Conservation (phyloP, 2,329 filamentous ascomycete species). For the Colletotrichum filicis region DNA sequence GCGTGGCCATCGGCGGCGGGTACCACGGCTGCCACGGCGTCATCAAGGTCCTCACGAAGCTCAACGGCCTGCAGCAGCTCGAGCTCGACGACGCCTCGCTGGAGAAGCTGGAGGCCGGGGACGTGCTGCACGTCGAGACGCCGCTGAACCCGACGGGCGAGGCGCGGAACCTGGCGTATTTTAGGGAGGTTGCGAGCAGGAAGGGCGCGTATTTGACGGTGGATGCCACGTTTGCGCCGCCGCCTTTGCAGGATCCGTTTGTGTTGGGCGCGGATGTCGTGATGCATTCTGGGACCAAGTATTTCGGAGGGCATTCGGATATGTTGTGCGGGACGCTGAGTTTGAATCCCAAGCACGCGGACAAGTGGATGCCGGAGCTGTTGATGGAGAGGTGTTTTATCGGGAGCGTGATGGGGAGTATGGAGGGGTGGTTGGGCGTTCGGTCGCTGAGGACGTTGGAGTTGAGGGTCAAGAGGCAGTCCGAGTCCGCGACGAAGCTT, state of each 20-base stretch:
- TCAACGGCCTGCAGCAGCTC: conserved; percentile 80
- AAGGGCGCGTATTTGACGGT: conserved; percentile 82
- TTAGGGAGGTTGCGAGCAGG: conserved; percentile 77
- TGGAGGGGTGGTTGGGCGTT: conserved; percentile 94
- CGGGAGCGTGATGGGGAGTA: conserved; percentile 85
- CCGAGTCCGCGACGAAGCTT: conserved; percentile 73
- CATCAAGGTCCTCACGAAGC: conserved; percentile 76
- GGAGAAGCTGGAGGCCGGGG: conserved; percentile 77
- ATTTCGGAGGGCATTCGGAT: conserved; percentile 95
- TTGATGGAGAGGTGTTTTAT: conserved; percentile 78
- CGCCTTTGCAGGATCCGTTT: conserved; percentile 89
- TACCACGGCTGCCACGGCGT: conserved; percentile 97
- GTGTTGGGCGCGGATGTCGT: conserved; percentile 82
- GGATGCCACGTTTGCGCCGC: conserved; percentile 93
- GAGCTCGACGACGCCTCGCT: conserved; percentile 60
- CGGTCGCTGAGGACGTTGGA: conserved; percentile 88
- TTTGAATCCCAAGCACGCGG: conserved; percentile 62
- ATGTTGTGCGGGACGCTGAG: conserved; percentile 88
- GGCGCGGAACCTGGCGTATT: conserved; percentile 77
- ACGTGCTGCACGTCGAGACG: conserved; percentile 92
- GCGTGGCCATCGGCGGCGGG: conserved; percentile 83
- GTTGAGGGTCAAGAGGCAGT: conserved; percentile 82
- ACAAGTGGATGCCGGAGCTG: conserved; percentile 70
- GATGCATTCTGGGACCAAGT: conserved; percentile 96
- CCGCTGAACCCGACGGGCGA: conserved; percentile 92